Evolutionary conservation across 805 yeast species (phyloP).

Genomic region (Ogataea pignaliae): DNA sequence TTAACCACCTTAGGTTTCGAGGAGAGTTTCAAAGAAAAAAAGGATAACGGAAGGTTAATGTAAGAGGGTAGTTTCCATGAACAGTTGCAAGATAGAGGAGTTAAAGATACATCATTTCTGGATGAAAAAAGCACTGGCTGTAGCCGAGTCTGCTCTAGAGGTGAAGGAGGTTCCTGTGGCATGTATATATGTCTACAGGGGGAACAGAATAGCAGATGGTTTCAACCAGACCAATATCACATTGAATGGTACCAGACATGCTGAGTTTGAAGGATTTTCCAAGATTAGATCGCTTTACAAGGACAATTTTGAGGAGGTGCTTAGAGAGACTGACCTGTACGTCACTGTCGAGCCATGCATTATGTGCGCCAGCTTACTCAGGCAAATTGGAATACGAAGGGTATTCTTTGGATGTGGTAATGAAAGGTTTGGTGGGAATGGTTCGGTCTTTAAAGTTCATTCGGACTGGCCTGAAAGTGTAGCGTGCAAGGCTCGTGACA

Average conservation of each 20-base stretch:
- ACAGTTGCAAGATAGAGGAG: slow-evolving; percentile 1
- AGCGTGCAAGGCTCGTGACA: slow-evolving; percentile 1
- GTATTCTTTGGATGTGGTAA: slow-evolving; percentile 93
- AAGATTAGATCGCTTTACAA: slow-evolving; percentile 36
- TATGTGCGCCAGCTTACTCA: slow-evolving; percentile 92
- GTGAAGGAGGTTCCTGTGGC: slow-evolving; percentile 84
- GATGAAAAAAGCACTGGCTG: slow-evolving; percentile 49
- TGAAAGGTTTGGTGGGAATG: slow-evolving; percentile 96
- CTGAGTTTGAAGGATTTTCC: slow-evolving; percentile 82
- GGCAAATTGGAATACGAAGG: slow-evolving; percentile 68
- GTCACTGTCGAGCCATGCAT: slow-evolving; percentile 98
- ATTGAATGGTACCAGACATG: slow-evolving; percentile 85
- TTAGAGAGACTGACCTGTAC: slow-evolving; percentile 62
- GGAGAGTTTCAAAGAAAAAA: too few relatives aligned
- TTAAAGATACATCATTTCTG: slow-evolving; percentile 26
- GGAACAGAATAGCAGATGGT: slow-evolving; percentile 63
- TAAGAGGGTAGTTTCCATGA: not conserved
- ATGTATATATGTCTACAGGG: slow-evolving; percentile 56
- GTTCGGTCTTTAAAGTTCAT: slow-evolving; percentile 68
- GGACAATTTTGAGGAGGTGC: slow-evolving; percentile 28
- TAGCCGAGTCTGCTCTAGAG: slow-evolving; percentile 61
- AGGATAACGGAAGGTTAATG: too few relatives aligned
- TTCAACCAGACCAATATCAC: slow-evolving; percentile 84
- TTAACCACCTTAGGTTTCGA: too few relatives aligned
- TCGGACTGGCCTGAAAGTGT: slow-evolving; percentile 30